These are phyloP conservation scores for Halteria grandinella DNA, from an alignment of 73 alveolate species.

Conservation along the genomic window DNA sequence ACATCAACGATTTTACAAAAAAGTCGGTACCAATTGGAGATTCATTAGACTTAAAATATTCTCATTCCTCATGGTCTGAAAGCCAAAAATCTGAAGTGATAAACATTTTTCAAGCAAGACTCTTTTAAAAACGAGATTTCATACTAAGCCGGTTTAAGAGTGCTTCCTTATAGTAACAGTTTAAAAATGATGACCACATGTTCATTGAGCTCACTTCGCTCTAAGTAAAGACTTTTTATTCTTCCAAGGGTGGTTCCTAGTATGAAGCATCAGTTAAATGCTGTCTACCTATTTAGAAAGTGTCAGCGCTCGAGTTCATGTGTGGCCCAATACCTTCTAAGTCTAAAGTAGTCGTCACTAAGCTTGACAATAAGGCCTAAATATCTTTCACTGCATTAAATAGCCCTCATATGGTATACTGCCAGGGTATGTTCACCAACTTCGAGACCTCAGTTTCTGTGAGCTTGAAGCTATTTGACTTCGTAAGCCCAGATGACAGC, in stretches of 20 bases:
- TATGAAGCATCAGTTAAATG: constrained; percentile 13
- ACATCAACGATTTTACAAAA: constrained; percentile 2
- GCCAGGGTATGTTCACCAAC: constrained; percentile 38
- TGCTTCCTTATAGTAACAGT: background rate
- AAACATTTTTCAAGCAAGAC: background rate
- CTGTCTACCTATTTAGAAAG: background rate
- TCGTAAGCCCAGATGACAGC: constrained; percentile 63
- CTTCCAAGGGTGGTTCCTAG: constrained; percentile 27
- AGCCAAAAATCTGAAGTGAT: background rate
- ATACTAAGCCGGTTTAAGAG: background rate
- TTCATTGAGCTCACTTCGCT: constrained; percentile 18
- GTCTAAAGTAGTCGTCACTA: constrained; percentile 4
- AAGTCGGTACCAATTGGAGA: background rate
- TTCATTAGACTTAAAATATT: constrained; percentile 14
- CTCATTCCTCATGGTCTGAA: constrained; percentile 11
- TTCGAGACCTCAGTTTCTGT: constrained; percentile 37
- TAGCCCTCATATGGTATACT: constrained; percentile 55
- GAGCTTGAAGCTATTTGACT: constrained; percentile 45
- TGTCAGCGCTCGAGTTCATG: constrained; percentile 20
- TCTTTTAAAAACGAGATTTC: constrained; percentile 16
- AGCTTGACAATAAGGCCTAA: constrained; percentile 43
- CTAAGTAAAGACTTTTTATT: background rate
- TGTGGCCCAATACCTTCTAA: background rate
- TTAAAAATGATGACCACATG: constrained; percentile 18
- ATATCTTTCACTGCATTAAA: constrained; percentile 38